phyloP scores from a whole-genome alignment of 371 early-diverging fungal genomes.

The Mucor plumbeus region DNA sequence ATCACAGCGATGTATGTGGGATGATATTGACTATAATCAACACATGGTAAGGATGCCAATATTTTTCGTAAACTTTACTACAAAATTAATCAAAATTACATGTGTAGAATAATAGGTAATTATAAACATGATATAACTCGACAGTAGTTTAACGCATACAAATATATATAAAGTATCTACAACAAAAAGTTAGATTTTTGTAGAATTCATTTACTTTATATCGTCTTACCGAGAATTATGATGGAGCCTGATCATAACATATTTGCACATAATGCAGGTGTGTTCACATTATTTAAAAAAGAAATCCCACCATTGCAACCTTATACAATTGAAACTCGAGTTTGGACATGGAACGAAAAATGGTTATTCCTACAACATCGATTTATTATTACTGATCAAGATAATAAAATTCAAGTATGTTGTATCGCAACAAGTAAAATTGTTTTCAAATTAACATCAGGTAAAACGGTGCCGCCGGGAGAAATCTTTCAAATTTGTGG shows the following conservation, averaged over 20 bases:
- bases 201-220: slow-evolving; percentile 53
- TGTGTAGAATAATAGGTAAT: slow-evolving; percentile 39
- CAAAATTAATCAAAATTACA: no score
- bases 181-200: slow-evolving; percentile 63
- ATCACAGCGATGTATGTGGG: slow-evolving; percentile 42
- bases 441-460: slow-evolving; percentile 47
- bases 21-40: slow-evolving; percentile 56
- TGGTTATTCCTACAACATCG: slow-evolving; percentile 56
- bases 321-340: slow-evolving; percentile 56
- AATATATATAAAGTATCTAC: slow-evolving; percentile 45
- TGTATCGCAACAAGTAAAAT: slow-evolving; percentile 44
- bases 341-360: slow-evolving; percentile 67
- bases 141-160: background rate
- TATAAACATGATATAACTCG: no score
- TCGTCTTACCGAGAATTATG: slow-evolving; percentile 48
- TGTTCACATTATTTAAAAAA: slow-evolving; percentile 53
- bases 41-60: slow-evolving; percentile 42
- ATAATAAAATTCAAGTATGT: slow-evolving; percentile 12
- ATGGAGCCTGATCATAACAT: slow-evolving; percentile 40
- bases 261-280: slow-evolving; percentile 48
- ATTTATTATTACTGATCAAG: slow-evolving; percentile 28
- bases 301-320: slow-evolving; percentile 59
- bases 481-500: slow-evolving; percentile 45
- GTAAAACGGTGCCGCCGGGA: slow-evolving; percentile 46
- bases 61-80: background rate